Conservation (phyloP, 176 grass and related monocot genomes). For the Miscanthus lutarioriparius region DNA sequence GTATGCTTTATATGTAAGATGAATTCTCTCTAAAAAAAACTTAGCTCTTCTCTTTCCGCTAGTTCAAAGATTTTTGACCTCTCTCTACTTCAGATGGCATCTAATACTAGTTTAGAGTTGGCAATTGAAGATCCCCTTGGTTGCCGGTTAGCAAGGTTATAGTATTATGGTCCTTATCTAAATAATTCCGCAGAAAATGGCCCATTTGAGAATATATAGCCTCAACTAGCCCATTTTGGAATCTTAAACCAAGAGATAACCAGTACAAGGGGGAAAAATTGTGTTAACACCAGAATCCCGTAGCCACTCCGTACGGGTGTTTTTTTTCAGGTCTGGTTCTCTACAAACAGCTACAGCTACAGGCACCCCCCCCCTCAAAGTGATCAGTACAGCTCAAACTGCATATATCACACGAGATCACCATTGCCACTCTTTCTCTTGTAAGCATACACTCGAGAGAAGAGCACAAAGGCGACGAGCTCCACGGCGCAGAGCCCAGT, state of each 20-base stretch:
- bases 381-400: background rate
- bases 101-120: too few relatives aligned
- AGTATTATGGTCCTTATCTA: too few relatives aligned
- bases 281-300: background rate
- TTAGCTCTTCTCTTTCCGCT: too few relatives aligned
- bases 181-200: background rate
- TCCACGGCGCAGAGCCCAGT: slow-evolving; percentile 25
- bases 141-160: too few relatives aligned
- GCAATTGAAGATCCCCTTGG: too few relatives aligned
- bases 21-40: too few relatives aligned
- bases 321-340: background rate
- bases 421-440: background rate
- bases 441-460: slow-evolving; percentile 18
- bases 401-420: background rate
- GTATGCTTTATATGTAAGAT: too few relatives aligned
- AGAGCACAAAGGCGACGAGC: slow-evolving; percentile 18
- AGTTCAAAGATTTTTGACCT: too few relatives aligned
- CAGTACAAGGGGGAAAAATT: background rate
- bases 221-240: background rate
- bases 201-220: background rate
- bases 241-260: background rate
- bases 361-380: background rate
- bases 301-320: background rate
- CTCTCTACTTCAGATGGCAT: too few relatives aligned
- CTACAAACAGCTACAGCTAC: background rate